Evolutionary conservation across 2,329 filamentous ascomycete species (phyloP), one percentile per base, ranked within the genome.

Genomic region (Tympanopsis confertula): DNA sequence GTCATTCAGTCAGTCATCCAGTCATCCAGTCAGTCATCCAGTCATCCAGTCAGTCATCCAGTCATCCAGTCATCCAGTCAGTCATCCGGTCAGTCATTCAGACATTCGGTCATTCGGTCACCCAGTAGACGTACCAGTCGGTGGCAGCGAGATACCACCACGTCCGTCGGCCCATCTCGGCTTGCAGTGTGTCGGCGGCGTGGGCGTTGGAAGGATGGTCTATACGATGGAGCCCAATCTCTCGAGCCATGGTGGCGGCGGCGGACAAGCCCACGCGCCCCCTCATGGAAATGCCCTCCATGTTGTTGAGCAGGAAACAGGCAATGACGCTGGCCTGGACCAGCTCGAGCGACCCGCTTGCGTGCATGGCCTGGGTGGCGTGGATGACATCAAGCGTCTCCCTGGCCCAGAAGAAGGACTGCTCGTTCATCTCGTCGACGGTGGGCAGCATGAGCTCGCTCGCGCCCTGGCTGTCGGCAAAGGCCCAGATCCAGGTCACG

Each of bases 121-220:
- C 37, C 13, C 35, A 39, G 35, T 2, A 20, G 17, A 40, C 48
- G 20, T 52, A 59, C 62, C 62, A 65, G 41, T 65, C 62, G n/a
- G 55, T 61, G 1, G 58, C 53, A 2, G 48, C 50, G 13, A 64
- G 41, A 37, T 63, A 57, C 62, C 62, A 65, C 58, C 59, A 63
- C 2, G 61, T 44, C 2, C 62, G 50, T n/a, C 62, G 50, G 15
- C 54, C 57, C 4, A 61, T 43, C 40, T 65, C 62, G 15, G 55
- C 19, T 5, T 56, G 49, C 4, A 52, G 39, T 4, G 40, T 39
- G 24, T 56, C 45, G 15, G 39, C 42, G 1, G 33, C 36, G n/a
- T 38, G 40, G 1, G 32, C 38, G n/a, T 40, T 44, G 10, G 45
- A 42, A n/a, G 45, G 45, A 10, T 48, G 48, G 38, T 63, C 60